Evolutionary conservation across 2,329 filamentous ascomycete genomes (phyloP), one percentile per base, ranked within the genome.

Genomic region (Coniochaeta prunicola): DNA sequence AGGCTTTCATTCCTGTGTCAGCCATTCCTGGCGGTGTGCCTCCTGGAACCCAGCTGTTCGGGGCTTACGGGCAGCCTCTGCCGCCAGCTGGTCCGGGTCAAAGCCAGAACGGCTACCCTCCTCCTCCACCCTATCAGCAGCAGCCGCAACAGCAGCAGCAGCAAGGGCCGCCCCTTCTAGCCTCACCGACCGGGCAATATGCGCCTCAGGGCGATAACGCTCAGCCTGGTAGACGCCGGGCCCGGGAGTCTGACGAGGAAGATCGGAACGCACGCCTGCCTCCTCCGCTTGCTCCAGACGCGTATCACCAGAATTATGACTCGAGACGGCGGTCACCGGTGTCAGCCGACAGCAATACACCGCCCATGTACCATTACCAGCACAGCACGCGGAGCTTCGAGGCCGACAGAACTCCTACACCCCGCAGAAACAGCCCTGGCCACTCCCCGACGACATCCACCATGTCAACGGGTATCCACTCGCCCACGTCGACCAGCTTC

Each of bases 1-100:
- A 81, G 1, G 81, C 82, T 1, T 85, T 85, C 62, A 80, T 85
- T 15, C 82, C 82, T 1, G 79, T 85, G 5, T 82, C 80, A 2
- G 81, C 82, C 17, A 73, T 85, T 6, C 77, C 78, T n/a, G 80
- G 80, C n/a, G 80, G 79, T 15, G 78, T 84, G 1, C 79, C 81
- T 1, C 80, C 81, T 1, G 81, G 82, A 1, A 82, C 80, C 2
- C 80, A 77, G 59, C 71, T 85, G 7, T 85, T 77, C 63, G 82
- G 82, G 24, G 80, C 81, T 0, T 84, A 83, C 62, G 82, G 82
- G 10, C 81, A 85, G 61, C 82, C 82, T 21, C 64, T 85, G 45
- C 73, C 73, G 31, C 58, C 66, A 54, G 59, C 38, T 21, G 58
- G n/a, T 21, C 48, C 33, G 42, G 61, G n/a, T 58, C 19, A 53